phyloP scores from a whole-genome alignment of 352 stramenopile species.

The Pythium sp. region DNA sequence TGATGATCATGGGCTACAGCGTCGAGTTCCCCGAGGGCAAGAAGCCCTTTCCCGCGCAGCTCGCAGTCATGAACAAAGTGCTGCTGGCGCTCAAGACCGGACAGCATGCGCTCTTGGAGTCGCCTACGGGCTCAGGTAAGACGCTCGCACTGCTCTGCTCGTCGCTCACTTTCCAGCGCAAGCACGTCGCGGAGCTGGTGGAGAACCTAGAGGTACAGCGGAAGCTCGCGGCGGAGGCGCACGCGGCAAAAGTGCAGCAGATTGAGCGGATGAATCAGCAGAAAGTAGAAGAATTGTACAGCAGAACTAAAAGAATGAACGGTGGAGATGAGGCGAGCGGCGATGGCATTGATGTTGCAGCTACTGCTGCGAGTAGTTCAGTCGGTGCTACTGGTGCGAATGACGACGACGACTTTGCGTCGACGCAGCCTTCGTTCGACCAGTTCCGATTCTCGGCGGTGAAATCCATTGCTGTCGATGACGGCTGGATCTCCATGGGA shows the following conservation, averaged over 20 bases:
- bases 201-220: constrained; percentile 24
- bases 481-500: constrained; percentile 48
- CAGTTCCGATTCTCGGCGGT: constrained; percentile 28
- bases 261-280: constrained; percentile 12
- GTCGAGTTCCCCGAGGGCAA: constrained; percentile 80
- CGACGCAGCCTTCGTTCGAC: constrained; percentile 41
- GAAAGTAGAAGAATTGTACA: constrained; percentile 7
- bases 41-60: constrained; percentile 78
- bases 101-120: constrained; percentile 84
- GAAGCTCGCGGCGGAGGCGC: constrained; percentile 5
- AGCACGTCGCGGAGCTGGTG: constrained; percentile 45
- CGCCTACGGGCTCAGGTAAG: constrained; percentile 81
- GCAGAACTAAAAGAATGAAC: background rate
- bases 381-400: constrained; percentile 1
- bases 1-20: constrained; percentile 86
- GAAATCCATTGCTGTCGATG: constrained; percentile 12
- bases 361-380: background rate
- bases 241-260: constrained; percentile 9
- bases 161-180: constrained; percentile 73
- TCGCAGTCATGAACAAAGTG: constrained; percentile 88
- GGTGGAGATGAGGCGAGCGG: background rate
- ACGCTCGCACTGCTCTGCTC: constrained; percentile 84
- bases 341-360: background rate
- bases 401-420: constrained; percentile 40
- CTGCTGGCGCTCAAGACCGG: constrained; percentile 72